Evolutionary conservation across 1,284 basidiomycete genomes (phyloP).

Genomic region (Cryptococcus wingfieldii): DNA sequence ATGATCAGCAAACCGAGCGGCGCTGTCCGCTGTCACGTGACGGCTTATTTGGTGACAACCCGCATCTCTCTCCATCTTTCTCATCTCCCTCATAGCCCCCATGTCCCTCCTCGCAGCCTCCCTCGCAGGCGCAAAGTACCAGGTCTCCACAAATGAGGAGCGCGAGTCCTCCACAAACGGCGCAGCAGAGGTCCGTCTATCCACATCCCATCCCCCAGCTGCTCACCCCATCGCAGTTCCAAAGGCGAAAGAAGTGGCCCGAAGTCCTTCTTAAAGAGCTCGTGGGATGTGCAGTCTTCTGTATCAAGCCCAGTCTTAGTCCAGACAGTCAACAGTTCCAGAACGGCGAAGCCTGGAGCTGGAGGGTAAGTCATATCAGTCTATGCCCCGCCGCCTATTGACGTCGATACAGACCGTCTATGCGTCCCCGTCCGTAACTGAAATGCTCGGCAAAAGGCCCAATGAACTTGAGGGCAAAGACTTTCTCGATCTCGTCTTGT

Average conservation of each 20-base stretch:
- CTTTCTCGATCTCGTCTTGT: conserved; percentile 41
- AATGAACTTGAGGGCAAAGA: conserved; percentile 37
- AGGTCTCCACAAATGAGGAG: conserved; percentile 15
- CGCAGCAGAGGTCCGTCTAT: conserved; percentile 12
- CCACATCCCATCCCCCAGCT: background rate
- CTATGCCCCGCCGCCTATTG: background rate
- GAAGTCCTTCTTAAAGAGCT: conserved; percentile 44
- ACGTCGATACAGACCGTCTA: conserved; percentile 32
- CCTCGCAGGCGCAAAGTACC: conserved; percentile 17
- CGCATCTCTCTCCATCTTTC: too few relatives aligned
- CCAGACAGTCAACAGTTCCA: background rate
- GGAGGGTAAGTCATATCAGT: conserved; percentile 26
- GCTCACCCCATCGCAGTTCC: conserved; percentile 28
- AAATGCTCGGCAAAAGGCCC: conserved; percentile 38
- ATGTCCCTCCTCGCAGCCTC: conserved; percentile 17
- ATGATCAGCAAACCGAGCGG: too few relatives aligned
- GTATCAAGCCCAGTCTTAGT: conserved; percentile 30
- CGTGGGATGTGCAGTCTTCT: conserved; percentile 39
- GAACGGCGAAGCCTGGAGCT: conserved; percentile 15
- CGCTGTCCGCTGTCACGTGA: too few relatives aligned
- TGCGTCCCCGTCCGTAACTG: conserved; percentile 34
- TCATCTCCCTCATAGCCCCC: too few relatives aligned
- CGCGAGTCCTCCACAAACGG: conserved; percentile 17
- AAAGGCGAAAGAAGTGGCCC: conserved; percentile 46
- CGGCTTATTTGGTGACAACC: too few relatives aligned